Base-by-base conservation (phyloP, 768 basidiomycete genomes). In the Suillus luteus region DNA sequence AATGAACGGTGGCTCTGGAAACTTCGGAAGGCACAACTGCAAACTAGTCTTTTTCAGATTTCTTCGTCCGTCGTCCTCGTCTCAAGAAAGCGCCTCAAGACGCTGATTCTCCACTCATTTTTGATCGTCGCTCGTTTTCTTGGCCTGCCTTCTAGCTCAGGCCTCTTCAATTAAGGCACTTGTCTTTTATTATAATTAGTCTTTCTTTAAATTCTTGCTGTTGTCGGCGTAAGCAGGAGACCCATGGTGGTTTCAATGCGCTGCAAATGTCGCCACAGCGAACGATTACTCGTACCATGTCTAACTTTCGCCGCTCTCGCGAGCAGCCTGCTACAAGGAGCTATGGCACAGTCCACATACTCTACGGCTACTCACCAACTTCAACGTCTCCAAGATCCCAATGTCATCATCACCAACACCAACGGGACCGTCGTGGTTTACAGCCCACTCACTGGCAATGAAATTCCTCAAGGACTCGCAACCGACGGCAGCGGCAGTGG, bases 401-500 rank as follows among this genome's bases (percentile, higher is more conserved):
- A 76, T 49, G 76, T 77, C 60, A 46, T 75, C 62, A 67, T 75
- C 27, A 63, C 58, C 9, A 35, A 60, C 48, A 37, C 49, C 3
- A 65, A 66, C 49, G 86, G 86, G 15, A 76, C 73, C 27, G 76
- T 75, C 2, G 52, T 73, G 60, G 80, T 87, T 19, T 77, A 84
- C 66, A 78, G 85, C 66, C 73, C 84, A 7, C 37, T 52, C 31
- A 83, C 85, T 0, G 73, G 75, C n/a, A 67, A 75, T 57, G 63
- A 72, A 31, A 78, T 88, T 10, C 75, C 81, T 6, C 89, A 90
- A 71, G 84, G 83, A 0, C 62, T 77, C 5, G 88, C 83, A 3
- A 78, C 85, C 2, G 89, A 90, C 68, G 89, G 87, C 9, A 78
- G 82, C 37, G 88, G 89, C 7, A 73, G 75, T 9, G 78, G 73